Conservation (phyloP, 768 basidiomycete species). For the Suillus ampliporus region DNA sequence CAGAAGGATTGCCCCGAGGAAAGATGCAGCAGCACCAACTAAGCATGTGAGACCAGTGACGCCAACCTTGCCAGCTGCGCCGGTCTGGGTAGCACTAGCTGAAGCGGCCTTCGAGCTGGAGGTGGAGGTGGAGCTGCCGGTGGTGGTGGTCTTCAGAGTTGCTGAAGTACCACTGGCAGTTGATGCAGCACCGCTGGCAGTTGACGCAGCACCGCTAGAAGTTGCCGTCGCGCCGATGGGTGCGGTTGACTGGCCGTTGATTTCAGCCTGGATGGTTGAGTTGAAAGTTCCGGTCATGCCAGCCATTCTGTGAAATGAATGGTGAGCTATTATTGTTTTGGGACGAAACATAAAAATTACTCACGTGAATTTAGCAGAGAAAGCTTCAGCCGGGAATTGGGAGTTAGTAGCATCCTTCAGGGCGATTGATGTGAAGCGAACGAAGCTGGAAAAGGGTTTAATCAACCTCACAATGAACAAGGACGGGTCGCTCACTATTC, state of each 20-base stretch:
- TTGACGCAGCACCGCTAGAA: constrained; percentile 13
- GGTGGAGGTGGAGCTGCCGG: neutral
- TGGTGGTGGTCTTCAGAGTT: neutral
- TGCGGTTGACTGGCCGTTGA: constrained; percentile 64
- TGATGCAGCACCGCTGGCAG: constrained; percentile 3
- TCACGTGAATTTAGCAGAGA: constrained; percentile 81
- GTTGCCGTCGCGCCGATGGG: constrained; percentile 51
- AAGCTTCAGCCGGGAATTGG: constrained; percentile 67
- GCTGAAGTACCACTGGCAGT: constrained; percentile 24
- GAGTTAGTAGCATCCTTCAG: constrained; percentile 57
- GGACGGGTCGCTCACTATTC: constrained; percentile 54
- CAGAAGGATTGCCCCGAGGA: constrained; percentile 29
- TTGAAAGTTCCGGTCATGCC: constrained; percentile 78
- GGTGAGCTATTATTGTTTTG: neutral
- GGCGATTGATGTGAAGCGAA: constrained; percentile 69
- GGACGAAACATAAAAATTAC: constrained; percentile 28
- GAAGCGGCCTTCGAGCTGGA: constrained; percentile 12
- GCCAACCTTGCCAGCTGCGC: constrained; percentile 28
- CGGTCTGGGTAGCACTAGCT: constrained; percentile 14
- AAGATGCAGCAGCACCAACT: constrained; percentile 24
- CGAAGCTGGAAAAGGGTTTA: constrained; percentile 56
- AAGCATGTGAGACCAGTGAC: constrained; percentile 26
- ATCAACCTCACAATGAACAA: neutral
- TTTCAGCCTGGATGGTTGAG: constrained; percentile 55
- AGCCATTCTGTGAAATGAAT: constrained; percentile 51